Base-by-base conservation (phyloP, 805 yeast species). In the Wickerhamiella shivajii region DNA sequence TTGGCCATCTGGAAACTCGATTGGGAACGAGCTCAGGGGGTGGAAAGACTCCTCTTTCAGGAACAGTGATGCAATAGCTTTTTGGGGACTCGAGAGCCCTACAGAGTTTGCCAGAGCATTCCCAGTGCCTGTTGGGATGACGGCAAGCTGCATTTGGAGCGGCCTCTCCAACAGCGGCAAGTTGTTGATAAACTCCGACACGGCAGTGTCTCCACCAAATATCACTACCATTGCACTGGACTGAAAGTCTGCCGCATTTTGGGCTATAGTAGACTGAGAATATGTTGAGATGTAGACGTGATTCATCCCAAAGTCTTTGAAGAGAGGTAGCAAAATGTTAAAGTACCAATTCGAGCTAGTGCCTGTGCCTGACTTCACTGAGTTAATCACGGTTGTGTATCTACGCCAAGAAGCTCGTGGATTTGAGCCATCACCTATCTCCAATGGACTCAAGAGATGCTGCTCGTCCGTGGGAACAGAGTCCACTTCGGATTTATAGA, bases 201-300 rank as follows among this genome's bases (percentile, higher is more conserved):
- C 58, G 1, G 92, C 74, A 1, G 95, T 84, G 49, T 85, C 96
- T 2, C 96, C 96, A 24, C 92, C 77, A 6, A 85, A 53, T 22
- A 84, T 56, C 2, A 79, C 49, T 7, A 77, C 56, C 1, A 77
- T 66, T 16, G 60, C 47, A n/a, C 50, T 37, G 9, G 51, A 40
- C 3, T 51, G 36, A 27, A 57, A 47, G 18, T 48, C 38, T 18
- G 29, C 28, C 2, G 60, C 60, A 31, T 51, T 50, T n/a, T 48
- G 49, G 1, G 43, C 23, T 24, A 57, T 45, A 25, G 56, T 49
- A n/a, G 41, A 30, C 1, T 50, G 36, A 9, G 49, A 36, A 4
- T 43, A 39, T 1, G 63, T 58, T n/a, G 55, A 44, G 12, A 56
- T 54, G 37, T 56, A 56, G 17, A 43, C 52, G 32, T 58, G 59